phyloP scores from a whole-genome alignment of 345 rosid genomes.

The Corchorus olitorius region DNA sequence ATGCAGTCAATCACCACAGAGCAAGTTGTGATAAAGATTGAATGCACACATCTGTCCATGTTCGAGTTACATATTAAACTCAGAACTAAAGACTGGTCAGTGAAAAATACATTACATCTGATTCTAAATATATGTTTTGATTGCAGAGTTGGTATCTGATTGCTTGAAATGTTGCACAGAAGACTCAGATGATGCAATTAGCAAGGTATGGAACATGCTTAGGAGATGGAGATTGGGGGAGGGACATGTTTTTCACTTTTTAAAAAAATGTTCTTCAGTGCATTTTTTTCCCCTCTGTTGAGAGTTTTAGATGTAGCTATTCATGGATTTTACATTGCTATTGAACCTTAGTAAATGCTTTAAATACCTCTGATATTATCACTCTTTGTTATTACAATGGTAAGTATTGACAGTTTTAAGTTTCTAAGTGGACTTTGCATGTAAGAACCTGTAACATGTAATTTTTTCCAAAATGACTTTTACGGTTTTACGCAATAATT shows the following conservation, averaged over 20 bases:
- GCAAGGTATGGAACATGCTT: conserved; percentile 59
- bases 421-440: conserved; percentile 6
- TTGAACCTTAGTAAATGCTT: neutral
- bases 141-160: conserved; percentile 87
- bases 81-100: neutral
- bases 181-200: conserved; percentile 84
- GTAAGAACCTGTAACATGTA: neutral
- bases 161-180: conserved; percentile 96
- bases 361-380: neutral
- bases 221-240: neutral
- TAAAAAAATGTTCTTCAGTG: neutral
- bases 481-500: neutral
- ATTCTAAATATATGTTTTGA: conserved; percentile 23
- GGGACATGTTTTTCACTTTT: neutral
- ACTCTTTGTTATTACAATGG: neutral
- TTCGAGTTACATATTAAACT: neutral
- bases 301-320: neutral
- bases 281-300: neutral
- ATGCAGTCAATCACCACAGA: neutral
- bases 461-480: neutral
- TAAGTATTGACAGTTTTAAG: neutral
- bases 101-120: neutral
- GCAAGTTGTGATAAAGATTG: too few relatives aligned
- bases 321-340: neutral
- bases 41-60: neutral